These are phyloP conservation scores for Coffea eugenioides DNA, from an alignment of 257 asterid genomes.

Conservation along the genomic window DNA sequence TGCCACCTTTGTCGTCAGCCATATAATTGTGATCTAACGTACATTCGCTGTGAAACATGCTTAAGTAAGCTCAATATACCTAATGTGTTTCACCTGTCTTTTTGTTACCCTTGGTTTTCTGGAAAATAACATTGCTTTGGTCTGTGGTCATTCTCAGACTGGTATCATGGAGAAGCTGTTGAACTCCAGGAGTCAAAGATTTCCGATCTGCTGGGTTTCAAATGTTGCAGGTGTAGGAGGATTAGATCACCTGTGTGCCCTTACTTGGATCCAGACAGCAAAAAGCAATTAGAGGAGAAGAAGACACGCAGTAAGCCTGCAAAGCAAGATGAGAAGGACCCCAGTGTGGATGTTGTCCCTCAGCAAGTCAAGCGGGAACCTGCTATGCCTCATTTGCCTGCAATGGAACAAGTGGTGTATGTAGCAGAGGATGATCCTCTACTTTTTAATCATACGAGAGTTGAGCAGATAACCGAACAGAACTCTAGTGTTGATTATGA, in stretches of 20 bases:
- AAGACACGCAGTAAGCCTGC: constrained; percentile 28
- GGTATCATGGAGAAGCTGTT: constrained; percentile 85
- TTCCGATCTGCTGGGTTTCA: constrained; percentile 52
- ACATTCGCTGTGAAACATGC: constrained; percentile 71
- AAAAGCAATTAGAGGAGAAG: constrained; percentile 36
- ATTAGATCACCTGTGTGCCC: constrained; percentile 71
- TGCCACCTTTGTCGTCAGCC: constrained; percentile 63
- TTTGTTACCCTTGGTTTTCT: not conserved
- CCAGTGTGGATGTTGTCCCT: constrained; percentile 6
- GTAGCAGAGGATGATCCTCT: constrained; percentile 28
- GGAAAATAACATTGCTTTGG: constrained; percentile 21
- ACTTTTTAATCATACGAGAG: constrained; percentile 31
- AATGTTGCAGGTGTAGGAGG: constrained; percentile 86
- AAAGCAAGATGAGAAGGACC: constrained; percentile 28
- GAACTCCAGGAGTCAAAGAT: constrained; percentile 65
- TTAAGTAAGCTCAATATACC: constrained; percentile 41
- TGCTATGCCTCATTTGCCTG: constrained; percentile 22
- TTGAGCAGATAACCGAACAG: constrained; percentile 32
- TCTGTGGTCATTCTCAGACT: constrained; percentile 48
- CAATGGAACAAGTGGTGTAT: constrained; percentile 19
- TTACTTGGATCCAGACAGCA: constrained; percentile 33
- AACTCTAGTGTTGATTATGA: constrained; percentile 29
- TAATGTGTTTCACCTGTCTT: not conserved
- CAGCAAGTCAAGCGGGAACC: constrained; percentile 9
- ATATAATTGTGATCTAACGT: constrained; percentile 56